A percentile compares a stretch with the other conserved stretches of the same genome.
Conservation (phyloP, 345 rosid species). For the Rhodamnia argentea region DNA sequence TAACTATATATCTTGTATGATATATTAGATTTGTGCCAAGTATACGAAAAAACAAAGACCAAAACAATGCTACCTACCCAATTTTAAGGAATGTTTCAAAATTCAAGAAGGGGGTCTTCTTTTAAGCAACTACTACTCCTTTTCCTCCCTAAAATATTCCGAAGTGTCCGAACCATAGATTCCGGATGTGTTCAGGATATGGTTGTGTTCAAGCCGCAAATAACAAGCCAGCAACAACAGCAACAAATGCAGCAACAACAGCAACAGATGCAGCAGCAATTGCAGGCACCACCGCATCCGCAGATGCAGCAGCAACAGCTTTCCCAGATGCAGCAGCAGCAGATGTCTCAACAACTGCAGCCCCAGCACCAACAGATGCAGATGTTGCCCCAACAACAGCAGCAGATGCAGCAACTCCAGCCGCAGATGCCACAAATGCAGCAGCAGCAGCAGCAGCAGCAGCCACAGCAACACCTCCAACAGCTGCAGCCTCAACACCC, state of each 20-base stretch:
- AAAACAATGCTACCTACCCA: not conserved
- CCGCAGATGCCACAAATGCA: conserved; percentile 23
- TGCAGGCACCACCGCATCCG: conserved; percentile 9
- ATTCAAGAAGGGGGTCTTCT: not conserved
- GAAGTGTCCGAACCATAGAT: not conserved
- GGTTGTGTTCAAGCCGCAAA: conserved; percentile 94
- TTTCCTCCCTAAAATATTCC: not conserved
- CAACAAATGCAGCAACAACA: conserved; percentile 12
- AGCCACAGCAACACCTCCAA: conserved; percentile 19
- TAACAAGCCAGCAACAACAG: conserved; percentile 54
- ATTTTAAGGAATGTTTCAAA: not conserved
- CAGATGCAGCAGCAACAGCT: conserved; percentile 17
- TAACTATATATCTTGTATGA: not conserved
- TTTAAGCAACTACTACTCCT: not conserved
- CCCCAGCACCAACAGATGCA: conserved; percentile 16
- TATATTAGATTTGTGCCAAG: not conserved
- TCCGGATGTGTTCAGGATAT: conserved; percentile 44
- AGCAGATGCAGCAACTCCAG: conserved; percentile 5
- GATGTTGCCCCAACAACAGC: conserved; percentile 13
- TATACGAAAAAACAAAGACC: not conserved
- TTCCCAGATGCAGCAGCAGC: conserved; percentile 23
- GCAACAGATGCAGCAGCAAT: conserved; percentile 15
- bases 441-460: conserved; percentile 40
- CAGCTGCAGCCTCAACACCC: conserved; percentile 21
- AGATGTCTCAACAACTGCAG: conserved; percentile 33